Evolutionary conservation across 2,329 filamentous ascomycete genomes (phyloP).

Genomic region (Sporothrix curviconia): DNA sequence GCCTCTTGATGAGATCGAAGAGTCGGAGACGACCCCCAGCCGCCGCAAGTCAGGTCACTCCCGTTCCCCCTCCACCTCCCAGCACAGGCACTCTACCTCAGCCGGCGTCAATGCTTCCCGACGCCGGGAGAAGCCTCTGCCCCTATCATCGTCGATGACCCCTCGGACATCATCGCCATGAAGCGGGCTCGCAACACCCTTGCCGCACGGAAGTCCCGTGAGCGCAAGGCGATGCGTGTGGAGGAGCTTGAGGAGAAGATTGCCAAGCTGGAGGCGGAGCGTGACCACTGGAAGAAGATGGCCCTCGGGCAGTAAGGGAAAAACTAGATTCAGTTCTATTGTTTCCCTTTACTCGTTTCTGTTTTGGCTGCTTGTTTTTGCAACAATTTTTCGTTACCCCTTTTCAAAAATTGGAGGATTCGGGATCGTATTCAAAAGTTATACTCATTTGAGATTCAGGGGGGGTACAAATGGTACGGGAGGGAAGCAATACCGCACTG

Average conservation of each 20-base stretch:
- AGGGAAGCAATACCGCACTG: conserved; percentile 3
- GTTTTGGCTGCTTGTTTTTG: not conserved
- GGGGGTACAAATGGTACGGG: conserved; percentile 9
- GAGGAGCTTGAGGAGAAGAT: conserved; percentile 70
- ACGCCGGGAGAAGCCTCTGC: conserved; percentile 73
- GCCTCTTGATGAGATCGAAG: conserved; percentile 43
- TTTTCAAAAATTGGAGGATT: not conserved
- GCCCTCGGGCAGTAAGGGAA: conserved; percentile 35
- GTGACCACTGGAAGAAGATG: conserved; percentile 58
- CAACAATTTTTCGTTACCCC: not conserved
- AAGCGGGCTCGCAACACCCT: conserved; percentile 93
- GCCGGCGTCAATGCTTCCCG: conserved; percentile 62
- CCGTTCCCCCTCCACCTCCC: conserved; percentile 30
- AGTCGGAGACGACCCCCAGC: conserved; percentile 34
- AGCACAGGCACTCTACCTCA: conserved; percentile 56
- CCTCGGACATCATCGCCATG: conserved; percentile 67
- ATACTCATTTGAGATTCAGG: conserved; percentile 7
- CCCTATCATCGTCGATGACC: conserved; percentile 70
- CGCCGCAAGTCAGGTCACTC: conserved; percentile 43
- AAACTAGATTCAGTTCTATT: conserved; percentile 20
- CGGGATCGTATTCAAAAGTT: no score
- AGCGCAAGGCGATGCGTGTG: conserved; percentile 73
- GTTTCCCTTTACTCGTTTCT: conserved; percentile 2
- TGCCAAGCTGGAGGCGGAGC: conserved; percentile 58
- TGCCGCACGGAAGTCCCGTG: conserved; percentile 86